These are phyloP conservation scores for Rhododendron henanense DNA, from an alignment of 148 eudicot species.

Conservation along the genomic window DNA sequence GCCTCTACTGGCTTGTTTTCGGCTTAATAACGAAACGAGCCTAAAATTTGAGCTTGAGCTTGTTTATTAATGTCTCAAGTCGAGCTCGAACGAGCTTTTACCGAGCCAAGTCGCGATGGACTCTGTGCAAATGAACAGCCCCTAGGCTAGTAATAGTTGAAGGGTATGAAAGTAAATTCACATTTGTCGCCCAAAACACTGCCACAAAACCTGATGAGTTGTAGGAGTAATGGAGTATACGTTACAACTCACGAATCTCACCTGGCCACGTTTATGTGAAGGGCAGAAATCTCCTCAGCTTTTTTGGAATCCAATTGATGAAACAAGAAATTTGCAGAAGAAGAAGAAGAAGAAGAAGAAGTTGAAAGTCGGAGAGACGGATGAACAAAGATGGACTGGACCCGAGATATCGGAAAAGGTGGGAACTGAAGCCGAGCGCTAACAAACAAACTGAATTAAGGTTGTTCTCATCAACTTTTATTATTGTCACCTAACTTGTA, in stretches of 20 bases:
- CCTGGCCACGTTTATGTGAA: not conserved
- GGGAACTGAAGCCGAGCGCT: not conserved
- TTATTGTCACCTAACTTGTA: too few species aligned
- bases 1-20: too few species aligned
- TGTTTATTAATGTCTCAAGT: too few species aligned
- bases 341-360: not conserved
- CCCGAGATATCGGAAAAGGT: not conserved
- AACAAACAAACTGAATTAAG: not conserved
- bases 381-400: not conserved
- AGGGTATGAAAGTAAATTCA: not conserved
- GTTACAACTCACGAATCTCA: not conserved
- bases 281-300: not conserved
- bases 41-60: too few species aligned
- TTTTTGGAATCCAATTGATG: not conserved
- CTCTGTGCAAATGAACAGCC: too few species aligned
- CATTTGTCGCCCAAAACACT: not conserved
- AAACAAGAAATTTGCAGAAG: not conserved
- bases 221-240: not conserved
- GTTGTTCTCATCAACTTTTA: not conserved
- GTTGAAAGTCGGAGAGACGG: not conserved
- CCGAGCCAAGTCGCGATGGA: too few species aligned
- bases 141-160: not conserved
- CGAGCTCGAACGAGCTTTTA: too few species aligned
- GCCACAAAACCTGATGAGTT: not conserved
- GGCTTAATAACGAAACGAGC: too few species aligned